Base-by-base conservation (phyloP, 495 filamentous ascomycete species). In the Hypoxylon cercidicola region DNA sequence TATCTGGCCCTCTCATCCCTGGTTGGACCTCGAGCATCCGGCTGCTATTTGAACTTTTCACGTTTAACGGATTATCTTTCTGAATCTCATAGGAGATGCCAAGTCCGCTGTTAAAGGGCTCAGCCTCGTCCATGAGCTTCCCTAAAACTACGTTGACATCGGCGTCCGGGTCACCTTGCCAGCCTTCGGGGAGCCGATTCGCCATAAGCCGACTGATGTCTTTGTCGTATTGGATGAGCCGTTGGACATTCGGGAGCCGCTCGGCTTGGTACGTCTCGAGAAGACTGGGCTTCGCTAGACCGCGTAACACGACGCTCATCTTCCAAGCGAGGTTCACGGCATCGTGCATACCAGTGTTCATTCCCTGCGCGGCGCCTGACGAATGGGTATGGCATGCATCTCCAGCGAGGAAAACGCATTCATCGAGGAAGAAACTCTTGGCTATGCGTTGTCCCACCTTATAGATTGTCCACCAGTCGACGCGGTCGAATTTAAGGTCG, bases 271-370 rank as follows among this genome's bases (percentile, higher is more conserved):
- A 82, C 3, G 72, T 81, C n/a, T 74, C 44, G 0, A 82, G 60
- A 9, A 81, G 46, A 4, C 21, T 52, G 5, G 69, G 58, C 0
- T 4, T n/a, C 0, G 64, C 63, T n/a, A 66, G 20, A 7, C 60
- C 60, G 5, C 62, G 51, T 0, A 84, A 55, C 4, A 75, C 77
- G 7, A 71, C 51, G 1, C 69, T 75, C 18, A 85, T 70, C 62
- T 84, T 84, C 87, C 87, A 89, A 8, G 79, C 82, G 0, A 88
- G 76, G 50, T 88, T 87, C 34, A 86, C 74, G 0, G 84, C 77
- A 50, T 88, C 86, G 37, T 83, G 80, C 21, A 88, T 83, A 0
- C 87, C 85, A 0, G 82, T 82, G 63, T 89, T 89, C 79, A 88
- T 82, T 2, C 87, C 87, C 51, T 86, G 85, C 0, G 82, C 86